Conservation (phyloP, 495 filamentous ascomycete genomes). For the Astrothelium subdiscretum region DNA sequence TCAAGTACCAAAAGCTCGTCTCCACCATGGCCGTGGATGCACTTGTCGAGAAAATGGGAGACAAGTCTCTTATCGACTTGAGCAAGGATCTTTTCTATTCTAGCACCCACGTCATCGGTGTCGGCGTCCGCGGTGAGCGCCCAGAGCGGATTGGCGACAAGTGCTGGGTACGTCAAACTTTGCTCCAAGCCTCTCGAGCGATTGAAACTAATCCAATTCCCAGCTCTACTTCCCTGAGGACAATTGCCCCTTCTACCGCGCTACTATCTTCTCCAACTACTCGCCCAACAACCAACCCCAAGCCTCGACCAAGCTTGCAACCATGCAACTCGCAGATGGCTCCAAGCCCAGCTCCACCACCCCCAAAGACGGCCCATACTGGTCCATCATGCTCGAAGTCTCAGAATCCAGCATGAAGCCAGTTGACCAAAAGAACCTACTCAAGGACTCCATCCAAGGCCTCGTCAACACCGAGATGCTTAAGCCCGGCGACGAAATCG, state of each 20-base stretch:
- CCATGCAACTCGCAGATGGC: conserved; percentile 73
- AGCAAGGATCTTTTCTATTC: conserved; percentile 95
- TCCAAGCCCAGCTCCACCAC: conserved; percentile 57
- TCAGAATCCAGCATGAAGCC: conserved; percentile 95
- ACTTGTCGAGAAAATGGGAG: conserved; percentile 75
- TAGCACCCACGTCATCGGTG: conserved; percentile 91
- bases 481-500: conserved; percentile 79
- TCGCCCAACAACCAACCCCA: conserved; percentile 95
- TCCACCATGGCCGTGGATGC: conserved; percentile 94
- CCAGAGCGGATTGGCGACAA: conserved; percentile 98
- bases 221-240: conserved; percentile 98
- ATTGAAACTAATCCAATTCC: background rate
- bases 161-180: conserved; percentile 64
- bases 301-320: conserved; percentile 71
- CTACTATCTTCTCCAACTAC: conserved; percentile 99
- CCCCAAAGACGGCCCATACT: conserved; percentile 83
- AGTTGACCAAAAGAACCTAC: conserved; percentile 68
- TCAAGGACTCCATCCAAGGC: conserved; percentile 86
- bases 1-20: conserved; percentile 85
- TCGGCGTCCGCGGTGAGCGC: conserved; percentile 82
- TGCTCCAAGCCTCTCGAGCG: background rate
- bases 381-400: conserved; percentile 99
- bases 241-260: conserved; percentile 98
- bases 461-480: conserved; percentile 97
- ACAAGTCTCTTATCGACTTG: conserved; percentile 67